Conservation (phyloP, 169 alveolate species). For the Neospora caninum region DNA sequence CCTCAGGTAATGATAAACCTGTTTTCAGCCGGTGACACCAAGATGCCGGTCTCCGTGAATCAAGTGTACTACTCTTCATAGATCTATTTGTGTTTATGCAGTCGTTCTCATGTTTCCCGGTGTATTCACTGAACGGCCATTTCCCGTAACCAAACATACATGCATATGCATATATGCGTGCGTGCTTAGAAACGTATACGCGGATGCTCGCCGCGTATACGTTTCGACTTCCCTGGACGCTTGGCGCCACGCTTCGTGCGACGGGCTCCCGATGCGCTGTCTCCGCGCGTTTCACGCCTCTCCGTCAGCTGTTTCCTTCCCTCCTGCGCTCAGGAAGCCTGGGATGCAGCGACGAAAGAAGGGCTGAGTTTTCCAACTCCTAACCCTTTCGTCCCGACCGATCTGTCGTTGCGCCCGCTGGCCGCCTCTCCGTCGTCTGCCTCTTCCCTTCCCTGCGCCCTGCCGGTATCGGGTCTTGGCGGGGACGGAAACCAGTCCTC, state of each 20-base stretch:
- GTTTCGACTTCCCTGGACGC: no score
- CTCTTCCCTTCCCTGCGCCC: neutral
- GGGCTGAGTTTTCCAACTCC: constrained; percentile 12
- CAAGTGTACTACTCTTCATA: neutral
- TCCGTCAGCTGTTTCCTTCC: neutral
- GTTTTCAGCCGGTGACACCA: neutral
- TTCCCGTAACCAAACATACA: no score
- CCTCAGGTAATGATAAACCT: neutral
- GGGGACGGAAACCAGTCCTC: neutral
- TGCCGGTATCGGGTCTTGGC: neutral
- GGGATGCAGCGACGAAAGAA: neutral
- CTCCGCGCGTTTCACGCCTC: neutral
- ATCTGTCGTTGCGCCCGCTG: constrained; percentile 19
- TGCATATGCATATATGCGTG: no score
- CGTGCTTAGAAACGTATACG: no score
- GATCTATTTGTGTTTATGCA: no score
- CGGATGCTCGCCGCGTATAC: no score
- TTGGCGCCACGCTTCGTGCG: no score
- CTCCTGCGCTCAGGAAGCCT: constrained; percentile 2
- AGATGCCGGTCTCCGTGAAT: neutral
- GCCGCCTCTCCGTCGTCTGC: neutral
- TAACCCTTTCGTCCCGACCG: constrained; percentile 21
- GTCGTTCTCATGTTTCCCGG: no score
- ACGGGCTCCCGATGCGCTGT: neutral
- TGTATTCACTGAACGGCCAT: no score